Base-by-base conservation (phyloP, 192 early-diverging fungal genomes). In the Diversispora eburnea region DNA sequence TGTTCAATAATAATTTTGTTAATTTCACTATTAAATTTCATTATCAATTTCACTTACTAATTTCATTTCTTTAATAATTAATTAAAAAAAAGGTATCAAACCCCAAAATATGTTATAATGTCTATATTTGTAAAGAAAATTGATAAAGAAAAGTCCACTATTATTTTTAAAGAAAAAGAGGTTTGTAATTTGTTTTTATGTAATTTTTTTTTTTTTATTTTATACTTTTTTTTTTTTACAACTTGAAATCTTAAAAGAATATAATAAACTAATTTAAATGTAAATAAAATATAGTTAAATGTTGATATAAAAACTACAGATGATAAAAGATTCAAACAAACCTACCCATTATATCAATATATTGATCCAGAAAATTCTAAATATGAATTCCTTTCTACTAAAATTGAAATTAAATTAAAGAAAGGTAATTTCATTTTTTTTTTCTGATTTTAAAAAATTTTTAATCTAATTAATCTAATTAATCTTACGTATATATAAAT, bases 51-150 rank as follows among this genome's bases (percentile, higher is more conserved):
- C 13, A 33, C 42, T 42, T 6, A 43, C 42, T n/a, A 43, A 39
- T 6, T 42, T 39, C 19, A 12, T n/a, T n/a, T n/a, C n/a, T 2
- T 33, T 33, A 33, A 33, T 33, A 33, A 33, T 33, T 33, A 20
- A 54, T 56, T 56, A 9, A 58, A 3, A 58, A 58, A 58, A 22
- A 81, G 80, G 80, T 99, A 98, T 81, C 96, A 99, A 76, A 95
- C 93, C 33, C 93, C 84, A 46, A 84, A 83, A 43, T 86, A 86
- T 33, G 88, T 99, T 48, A 93, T 94, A 71, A 79, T 98, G 52
- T 93, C 92, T 39, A 85, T 99, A 57, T 99, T 94, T 83, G 95
- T 94, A 6, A 98, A 98, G 78, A 95, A 97, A 74, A 87, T 91
- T 19, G 88, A 92, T 75, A 88, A 86, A 75, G 84, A 85, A 52